Base-by-base conservation (phyloP, 805 yeast species). In the Torulaspora indica region DNA sequence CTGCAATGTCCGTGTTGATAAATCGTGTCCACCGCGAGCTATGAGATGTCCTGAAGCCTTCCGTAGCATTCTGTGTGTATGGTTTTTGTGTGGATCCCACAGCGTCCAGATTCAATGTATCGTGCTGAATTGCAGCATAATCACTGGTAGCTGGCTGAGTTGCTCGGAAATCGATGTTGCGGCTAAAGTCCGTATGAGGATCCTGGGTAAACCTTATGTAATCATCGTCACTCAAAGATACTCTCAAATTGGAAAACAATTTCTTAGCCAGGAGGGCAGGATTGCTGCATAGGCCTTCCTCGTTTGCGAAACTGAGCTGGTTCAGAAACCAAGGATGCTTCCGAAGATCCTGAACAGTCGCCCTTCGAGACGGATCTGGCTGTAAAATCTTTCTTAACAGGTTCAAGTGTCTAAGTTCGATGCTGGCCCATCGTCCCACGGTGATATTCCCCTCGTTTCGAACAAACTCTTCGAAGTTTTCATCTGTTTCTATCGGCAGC, bases 291-390 rank as follows among this genome's bases (percentile, higher is more conserved):
- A 72, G 54, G 0, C 81, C 84, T 30, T 70, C 65, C 2, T 61
- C 55, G 35, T 72, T 68, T 10, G 76, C 66, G 33, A 78, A 69
- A 3, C 64, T 55, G 50, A 76, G 73, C 7, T 64, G 59, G 38
- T 70, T 61, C 10, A 67, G 61, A 32, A 76, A 72, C 88, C 88
- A 82, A 3, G 75, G 75, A 53, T 80, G 84, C 5, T 59, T 55
- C 39, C 70, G 61, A 3, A 81, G 61, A n/a, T 58, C 65, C 0
- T 61, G 63, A 37, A 79, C 45, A 0, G 69, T 51, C 3, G 70
- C 62, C 54, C 89, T 63, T 32, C 67, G 61, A 1, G 47, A 54
- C 1, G 81, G 76, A 24, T 75, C 67, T 0, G 77, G 72, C 43
- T 74, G 76, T 51, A 82, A 53, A 20, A 81, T 63, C 41, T 76